Base-by-base conservation (phyloP, 768 basidiomycete species). In the Phylloporus sp. region DNA sequence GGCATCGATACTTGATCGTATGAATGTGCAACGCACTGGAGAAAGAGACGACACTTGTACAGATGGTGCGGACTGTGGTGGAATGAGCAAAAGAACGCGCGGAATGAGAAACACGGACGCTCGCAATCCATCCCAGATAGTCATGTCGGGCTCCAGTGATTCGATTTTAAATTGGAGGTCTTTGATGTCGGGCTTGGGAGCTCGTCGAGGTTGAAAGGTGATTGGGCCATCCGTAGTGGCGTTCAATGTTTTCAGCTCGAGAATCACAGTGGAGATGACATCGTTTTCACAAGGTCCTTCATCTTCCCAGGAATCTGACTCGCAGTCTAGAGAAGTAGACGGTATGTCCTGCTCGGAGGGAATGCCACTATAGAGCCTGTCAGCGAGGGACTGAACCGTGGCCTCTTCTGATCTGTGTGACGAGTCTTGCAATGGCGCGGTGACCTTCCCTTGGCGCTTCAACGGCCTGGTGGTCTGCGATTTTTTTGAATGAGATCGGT, bases 71-170 rank as follows among this genome's bases (percentile, higher is more conserved):
- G 12, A 4, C 66, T 67, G 47, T 46, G 23, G 18, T 28, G 28
- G 24, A 6, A 40, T 2, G 24, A 24, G 20, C n/a, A 7, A 35
- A 2, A 24, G 18, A 20, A 20, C 5, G 20, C 28, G 15, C 13
- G 11, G 8, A 27, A 10, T 6, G 24, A 40, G 18, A 20, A 32
- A 11, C 1, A 67, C 65, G 34, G 22, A 67, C 66, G 41, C 44
- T 28, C 12, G 28, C 5, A 52, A 46, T 18, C 53, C 59, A 12
- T 67, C 67, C 67, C 65, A 67, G 49, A 66, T 53, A 3, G 62
- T 67, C 28, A 62, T 23, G 11, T 67, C 45, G 3, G 36, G 42
- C 24, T 59, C 50, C n/a, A 49, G 42, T 3, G 57, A 34, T 4
- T 39, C 31, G 16, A 62, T 60, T n/a, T 35, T 4, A 7, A 67